These are phyloP conservation scores for Solanum chilense DNA, from an alignment of 257 asterid genomes.

Conservation along the genomic window DNA sequence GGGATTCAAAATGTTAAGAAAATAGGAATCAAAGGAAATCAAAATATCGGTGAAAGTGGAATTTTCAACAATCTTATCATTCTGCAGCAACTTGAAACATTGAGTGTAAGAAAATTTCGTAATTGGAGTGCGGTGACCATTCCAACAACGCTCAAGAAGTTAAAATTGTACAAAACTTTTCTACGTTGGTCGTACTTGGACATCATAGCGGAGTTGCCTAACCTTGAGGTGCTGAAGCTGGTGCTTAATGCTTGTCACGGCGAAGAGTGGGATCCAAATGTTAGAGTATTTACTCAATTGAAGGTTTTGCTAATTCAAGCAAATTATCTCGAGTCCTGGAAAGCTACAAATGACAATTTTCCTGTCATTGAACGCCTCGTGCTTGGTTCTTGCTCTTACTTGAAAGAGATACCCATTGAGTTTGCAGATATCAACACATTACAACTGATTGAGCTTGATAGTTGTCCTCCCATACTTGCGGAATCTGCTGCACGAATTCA, in stretches of 20 bases:
- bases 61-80: not conserved
- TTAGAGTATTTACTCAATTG: not conserved
- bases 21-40: not conserved
- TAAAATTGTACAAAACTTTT: not conserved
- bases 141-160: slow-evolving; percentile 5
- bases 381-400: not conserved
- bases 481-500: not conserved
- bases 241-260: not conserved
- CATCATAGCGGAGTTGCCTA: not conserved
- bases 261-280: not conserved
- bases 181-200: not conserved
- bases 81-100: not conserved
- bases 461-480: not conserved
- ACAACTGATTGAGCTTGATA: not conserved
- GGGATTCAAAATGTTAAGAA: not conserved
- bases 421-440: not conserved
- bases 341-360: not conserved
- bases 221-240: not conserved
- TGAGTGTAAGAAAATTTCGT: not conserved
- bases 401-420: not conserved
- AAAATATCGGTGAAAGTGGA: not conserved
- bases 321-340: not conserved
- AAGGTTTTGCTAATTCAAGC: not conserved
- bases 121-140: not conserved
- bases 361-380: not conserved